A percentile compares a stretch with the other conserved stretches of the same genome.
These are phyloP conservation scores for Arabidopsis hybrid DNA, from an alignment of 441 rosid genomes.

Conservation along the genomic window DNA sequence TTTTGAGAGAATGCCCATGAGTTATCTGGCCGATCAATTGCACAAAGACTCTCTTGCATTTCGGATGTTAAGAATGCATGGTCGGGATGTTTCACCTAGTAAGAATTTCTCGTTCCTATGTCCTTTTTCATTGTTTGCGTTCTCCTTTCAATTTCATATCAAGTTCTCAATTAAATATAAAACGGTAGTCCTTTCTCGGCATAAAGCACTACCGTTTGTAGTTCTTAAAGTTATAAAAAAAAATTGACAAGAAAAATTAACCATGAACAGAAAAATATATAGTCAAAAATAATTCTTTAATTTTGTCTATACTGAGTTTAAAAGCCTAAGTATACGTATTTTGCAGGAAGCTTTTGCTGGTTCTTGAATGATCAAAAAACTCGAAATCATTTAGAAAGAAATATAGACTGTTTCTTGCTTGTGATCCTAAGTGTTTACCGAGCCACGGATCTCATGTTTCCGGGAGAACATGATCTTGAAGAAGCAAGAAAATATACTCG, in stretches of 20 bases:
- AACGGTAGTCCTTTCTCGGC: not conserved
- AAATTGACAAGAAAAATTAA: too few relatives aligned
- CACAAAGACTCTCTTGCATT: slow-evolving; percentile 63
- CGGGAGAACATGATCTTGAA: slow-evolving; percentile 54
- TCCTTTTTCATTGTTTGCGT: not conserved
- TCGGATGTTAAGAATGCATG: slow-evolving; percentile 59
- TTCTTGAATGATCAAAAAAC: slow-evolving; percentile 51
- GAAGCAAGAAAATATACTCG: slow-evolving; percentile 58
- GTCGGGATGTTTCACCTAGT: slow-evolving; percentile 58
- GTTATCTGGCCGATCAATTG: slow-evolving; percentile 39
- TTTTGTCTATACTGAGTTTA: not conserved
- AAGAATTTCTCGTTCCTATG: not conserved
- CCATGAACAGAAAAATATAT: too few relatives aligned
- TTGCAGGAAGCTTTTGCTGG: slow-evolving; percentile 66
- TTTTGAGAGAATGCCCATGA: slow-evolving; percentile 7
- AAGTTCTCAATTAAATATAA: not conserved
- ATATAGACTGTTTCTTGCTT: slow-evolving; percentile 45
- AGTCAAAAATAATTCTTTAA: not conserved
- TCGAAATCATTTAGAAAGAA: slow-evolving; percentile 39
- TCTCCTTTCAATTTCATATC: not conserved
- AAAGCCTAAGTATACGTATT: not conserved
- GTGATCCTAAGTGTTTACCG: slow-evolving; percentile 56
- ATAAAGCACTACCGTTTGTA: not conserved
- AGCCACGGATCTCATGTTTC: slow-evolving; percentile 65
- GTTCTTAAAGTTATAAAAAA: not conserved